phyloP scores from a whole-genome alignment of 371 early-diverging fungal genomes.

The Dichotomocladium elegans region DNA sequence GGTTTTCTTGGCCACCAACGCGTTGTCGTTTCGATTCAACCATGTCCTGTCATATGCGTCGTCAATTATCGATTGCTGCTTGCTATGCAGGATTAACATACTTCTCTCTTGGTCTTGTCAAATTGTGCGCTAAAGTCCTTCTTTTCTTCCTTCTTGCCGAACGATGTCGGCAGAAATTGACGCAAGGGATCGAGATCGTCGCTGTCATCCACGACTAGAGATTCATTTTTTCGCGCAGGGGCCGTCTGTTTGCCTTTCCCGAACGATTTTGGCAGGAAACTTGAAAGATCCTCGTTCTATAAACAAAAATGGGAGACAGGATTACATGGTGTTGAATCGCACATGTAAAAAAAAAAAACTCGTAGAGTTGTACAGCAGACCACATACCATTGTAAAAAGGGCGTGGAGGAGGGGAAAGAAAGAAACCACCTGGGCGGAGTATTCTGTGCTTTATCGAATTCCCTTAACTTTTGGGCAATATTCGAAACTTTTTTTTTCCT shows the following conservation, averaged over 20 bases:
- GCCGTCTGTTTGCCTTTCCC: conserved; percentile 28
- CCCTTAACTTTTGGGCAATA: no score
- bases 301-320: no score
- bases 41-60: not conserved
- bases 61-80: not conserved
- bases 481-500: no score
- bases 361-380: no score
- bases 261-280: conserved; percentile 48
- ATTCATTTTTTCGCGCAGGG: conserved; percentile 7
- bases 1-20: not conserved
- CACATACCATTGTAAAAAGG: no score
- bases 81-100: not conserved
- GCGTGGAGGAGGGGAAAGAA: no score
- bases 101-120: conserved; percentile 46
- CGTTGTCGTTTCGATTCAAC: conserved; percentile 3
- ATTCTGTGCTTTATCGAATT: no score
- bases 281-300: conserved; percentile 52
- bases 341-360: no score
- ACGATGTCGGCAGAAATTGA: conserved; percentile 55
- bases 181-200: conserved; percentile 48
- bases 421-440: no score
- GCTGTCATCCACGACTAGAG: no score
- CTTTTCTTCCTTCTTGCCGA: conserved; percentile 51
- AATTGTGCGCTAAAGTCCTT: conserved; percentile 23
- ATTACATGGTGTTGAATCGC: no score